Conservation (phyloP, 805 yeast species). For the Cyberlindnera mycetangii region DNA sequence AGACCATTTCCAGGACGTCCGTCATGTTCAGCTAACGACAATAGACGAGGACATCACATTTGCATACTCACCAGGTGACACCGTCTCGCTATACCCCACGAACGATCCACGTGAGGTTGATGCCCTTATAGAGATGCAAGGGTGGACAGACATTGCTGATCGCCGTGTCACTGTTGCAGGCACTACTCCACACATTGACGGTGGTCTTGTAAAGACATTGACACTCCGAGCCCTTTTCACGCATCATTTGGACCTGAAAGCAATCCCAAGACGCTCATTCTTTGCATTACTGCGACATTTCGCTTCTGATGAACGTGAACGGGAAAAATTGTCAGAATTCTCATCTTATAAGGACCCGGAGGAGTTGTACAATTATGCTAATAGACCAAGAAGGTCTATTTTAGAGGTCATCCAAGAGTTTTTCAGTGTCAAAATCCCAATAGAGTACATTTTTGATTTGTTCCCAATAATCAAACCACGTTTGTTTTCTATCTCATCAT, state of each 20-base stretch:
- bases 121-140: conserved; percentile 61
- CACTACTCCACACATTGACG: conserved; percentile 38
- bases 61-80: conserved; percentile 74
- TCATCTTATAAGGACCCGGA: conserved; percentile 69
- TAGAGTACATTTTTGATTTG: conserved; percentile 70
- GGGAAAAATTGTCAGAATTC: conserved; percentile 74
- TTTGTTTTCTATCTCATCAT: conserved; percentile 79
- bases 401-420: conserved; percentile 84
- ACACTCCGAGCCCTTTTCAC: conserved; percentile 72
- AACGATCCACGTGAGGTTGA: conserved; percentile 67
- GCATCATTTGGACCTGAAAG: conserved; percentile 76
- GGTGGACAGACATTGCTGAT: conserved; percentile 75
- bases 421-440: conserved; percentile 68
- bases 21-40: conserved; percentile 42
- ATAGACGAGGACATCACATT: conserved; percentile 13
- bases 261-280: conserved; percentile 83
- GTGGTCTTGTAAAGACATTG: conserved; percentile 57
- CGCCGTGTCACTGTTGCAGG: conserved; percentile 37
- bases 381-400: conserved; percentile 85
- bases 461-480: conserved; percentile 81
- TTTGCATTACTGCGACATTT: conserved; percentile 75
- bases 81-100: conserved; percentile 70
- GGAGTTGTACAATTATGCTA: conserved; percentile 87
- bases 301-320: conserved; percentile 69
- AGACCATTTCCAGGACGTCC: conserved; percentile 89